Evolutionary conservation across 768 basidiomycete species (phyloP).

Genomic region (Gyrodon lividus): DNA sequence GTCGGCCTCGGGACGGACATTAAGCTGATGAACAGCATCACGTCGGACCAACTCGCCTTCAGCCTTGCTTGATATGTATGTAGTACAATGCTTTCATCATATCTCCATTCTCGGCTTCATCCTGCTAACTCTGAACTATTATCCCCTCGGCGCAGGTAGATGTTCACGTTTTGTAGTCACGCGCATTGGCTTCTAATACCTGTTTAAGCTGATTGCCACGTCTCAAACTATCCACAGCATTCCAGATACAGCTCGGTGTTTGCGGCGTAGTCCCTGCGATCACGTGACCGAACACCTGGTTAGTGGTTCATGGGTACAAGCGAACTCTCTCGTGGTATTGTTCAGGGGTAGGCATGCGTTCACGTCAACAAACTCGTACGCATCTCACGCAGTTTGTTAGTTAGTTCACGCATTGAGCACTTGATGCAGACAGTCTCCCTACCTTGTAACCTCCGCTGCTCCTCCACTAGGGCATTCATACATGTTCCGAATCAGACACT

Average conservation of each 20-base stretch:
- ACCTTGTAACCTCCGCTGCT: not conserved
- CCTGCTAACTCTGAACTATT: constrained; percentile 6
- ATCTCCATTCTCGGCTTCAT: constrained; percentile 3
- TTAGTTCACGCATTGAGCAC: not conserved
- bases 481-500: not conserved
- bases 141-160: constrained; percentile 8
- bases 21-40: too few relatives aligned
- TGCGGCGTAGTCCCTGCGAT: not conserved
- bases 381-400: not conserved
- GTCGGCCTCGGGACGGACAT: not conserved
- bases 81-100: not conserved
- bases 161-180: constrained; percentile 1
- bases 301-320: too few relatives aligned
- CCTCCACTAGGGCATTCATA: not conserved
- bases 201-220: not conserved
- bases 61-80: not conserved
- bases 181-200: not conserved
- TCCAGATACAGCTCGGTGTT: not conserved
- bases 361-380: not conserved
- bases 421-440: not conserved
- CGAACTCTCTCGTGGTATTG: too few relatives aligned
- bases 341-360: too few relatives aligned
- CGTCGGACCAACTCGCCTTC: not conserved
- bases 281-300: too few relatives aligned
- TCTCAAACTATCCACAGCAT: not conserved